Evolutionary conservation across 176 grass and related monocot species (phyloP), one percentile per base, ranked within the genome.

Genomic region (Areca catechu): DNA sequence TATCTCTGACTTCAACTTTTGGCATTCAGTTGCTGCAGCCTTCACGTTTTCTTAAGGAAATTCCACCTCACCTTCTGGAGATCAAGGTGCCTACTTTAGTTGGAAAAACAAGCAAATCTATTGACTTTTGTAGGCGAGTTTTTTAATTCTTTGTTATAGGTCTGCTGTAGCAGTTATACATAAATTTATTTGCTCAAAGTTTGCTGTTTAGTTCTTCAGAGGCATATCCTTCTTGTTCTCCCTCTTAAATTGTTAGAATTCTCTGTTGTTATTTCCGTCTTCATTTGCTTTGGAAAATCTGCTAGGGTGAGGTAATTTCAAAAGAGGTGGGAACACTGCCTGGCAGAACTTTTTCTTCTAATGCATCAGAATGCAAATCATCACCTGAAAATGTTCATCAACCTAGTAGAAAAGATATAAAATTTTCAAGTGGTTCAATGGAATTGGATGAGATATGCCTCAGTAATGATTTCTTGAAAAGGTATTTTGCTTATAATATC

Each of bases 41-140:
- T 60, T 90, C 91, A 74, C 86, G 91, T 60, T 96, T 96, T 73
- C 79, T 96, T 57, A 81, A 85, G 22, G 91, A 96, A 76, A 85
- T 96, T 54, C 82, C 91, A 34, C 49, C n/a, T 54, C 86, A 84
- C 63, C 86, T 96, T 76, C 73, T 90, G 24, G 86, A 90, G 66
- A 74, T 78, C 60, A 83, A 96, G 83, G 91, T 95, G 37, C 60
- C 62, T 22, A 68, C 22, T 76, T 73, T 52, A 62, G 24, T 74
- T 29, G 21, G 7, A 43, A 43, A 43, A 43, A 43, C 34, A 43
- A 43, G 34, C 34, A 43, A 43, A 43, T 43, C 34, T 5, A 29
- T 29, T 29, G 27, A 29, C 27, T 5, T 29, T 43, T 43, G 34
- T 12, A 10, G 10, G 14, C 14, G 34, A 43, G 1, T 58, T 29